Evolutionary conservation across 1,284 basidiomycete species (phyloP), one percentile per base, ranked within the genome.

Genomic region (Schizophyllum commune): DNA sequence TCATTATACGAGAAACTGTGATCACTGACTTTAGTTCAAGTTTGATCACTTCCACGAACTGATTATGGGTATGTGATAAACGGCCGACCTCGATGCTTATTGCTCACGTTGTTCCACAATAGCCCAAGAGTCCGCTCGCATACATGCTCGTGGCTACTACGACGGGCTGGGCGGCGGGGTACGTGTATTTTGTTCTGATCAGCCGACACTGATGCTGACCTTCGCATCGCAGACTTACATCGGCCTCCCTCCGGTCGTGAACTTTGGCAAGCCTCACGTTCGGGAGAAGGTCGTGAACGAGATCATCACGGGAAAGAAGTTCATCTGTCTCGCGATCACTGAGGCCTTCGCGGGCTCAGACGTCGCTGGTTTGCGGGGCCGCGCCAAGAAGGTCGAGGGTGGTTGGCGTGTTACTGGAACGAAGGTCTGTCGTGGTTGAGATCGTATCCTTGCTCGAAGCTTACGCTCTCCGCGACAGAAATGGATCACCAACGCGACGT

Each of bases 401-500:
- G 75, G 75, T 21, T 78, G 73, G 71, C 61, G 71, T 17, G 73
- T 77, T 22, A 77, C 70, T 55, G 76, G 81, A 68, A 78, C 81
- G 54, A 65, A 65, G 60, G 58, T 60, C 17, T 4, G 39, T 59
- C 11, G 74, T 66, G 6, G 55, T 55, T 13, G 52, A 13, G 34
- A 19, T 11, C 27, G 15, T 8, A 17, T 1, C 52, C 4, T 21
- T 11, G 34, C 34, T 51, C 1, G 55, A 7, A 39, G 6, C 34
- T 39, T 60, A 52, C 32, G 58, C 39, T 11, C 39, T n/a, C n/a
- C n/a, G n/a, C 56, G 56, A 52, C 39, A 83, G 75, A 86, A 84
- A 76, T 94, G 91, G 91, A 94, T 93, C 70, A 91, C 91, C 47
- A 92, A 91, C 68, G 89, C 86, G 60, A 77, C 72, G 68, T 61